These are phyloP conservation scores for Sanghuangporus baumii DNA, from an alignment of 1,284 basidiomycete species.

Conservation along the genomic window DNA sequence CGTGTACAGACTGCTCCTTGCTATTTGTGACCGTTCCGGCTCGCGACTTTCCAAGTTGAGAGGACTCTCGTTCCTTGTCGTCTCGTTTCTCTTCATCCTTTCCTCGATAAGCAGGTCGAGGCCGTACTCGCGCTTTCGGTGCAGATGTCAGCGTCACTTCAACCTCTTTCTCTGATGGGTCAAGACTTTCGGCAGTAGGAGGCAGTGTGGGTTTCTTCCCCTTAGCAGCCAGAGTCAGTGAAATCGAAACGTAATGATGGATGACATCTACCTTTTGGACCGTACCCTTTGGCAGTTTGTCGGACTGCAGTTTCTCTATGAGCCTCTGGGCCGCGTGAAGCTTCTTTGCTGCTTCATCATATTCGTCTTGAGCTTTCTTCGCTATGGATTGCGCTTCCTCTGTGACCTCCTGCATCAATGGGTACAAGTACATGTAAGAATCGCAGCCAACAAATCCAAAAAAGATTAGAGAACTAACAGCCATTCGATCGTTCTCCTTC, in stretches of 20 bases:
- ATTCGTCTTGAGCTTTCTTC: constrained; percentile 21
- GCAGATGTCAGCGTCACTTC: constrained; percentile 8
- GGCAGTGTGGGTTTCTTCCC: not conserved
- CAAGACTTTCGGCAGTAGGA: not conserved
- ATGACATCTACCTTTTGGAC: not conserved
- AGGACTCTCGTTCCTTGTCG: constrained; percentile 26
- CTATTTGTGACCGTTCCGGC: not conserved
- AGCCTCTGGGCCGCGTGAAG: constrained; percentile 22
- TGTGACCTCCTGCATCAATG: constrained; percentile 15
- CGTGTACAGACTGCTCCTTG: constrained; percentile 29
- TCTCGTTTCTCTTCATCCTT: constrained; percentile 32
- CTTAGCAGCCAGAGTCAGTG: not conserved
- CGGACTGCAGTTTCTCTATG: constrained; percentile 10
- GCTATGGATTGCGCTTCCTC: constrained; percentile 19
- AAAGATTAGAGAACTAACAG: not conserved
- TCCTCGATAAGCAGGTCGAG: constrained; percentile 8
- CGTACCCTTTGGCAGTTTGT: not conserved
- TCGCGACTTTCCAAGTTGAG: not conserved
- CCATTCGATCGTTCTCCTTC: constrained; percentile 20
- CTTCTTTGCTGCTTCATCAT: constrained; percentile 23
- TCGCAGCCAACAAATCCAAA: not conserved
- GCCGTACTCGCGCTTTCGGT: constrained; percentile 3
- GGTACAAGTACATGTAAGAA: not conserved
- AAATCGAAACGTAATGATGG: not conserved
- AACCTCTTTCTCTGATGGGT: constrained; percentile 15